phyloP scores from a whole-genome alignment of 2,329 filamentous ascomycete genomes.

The Nigrospora sphaerica region DNA sequence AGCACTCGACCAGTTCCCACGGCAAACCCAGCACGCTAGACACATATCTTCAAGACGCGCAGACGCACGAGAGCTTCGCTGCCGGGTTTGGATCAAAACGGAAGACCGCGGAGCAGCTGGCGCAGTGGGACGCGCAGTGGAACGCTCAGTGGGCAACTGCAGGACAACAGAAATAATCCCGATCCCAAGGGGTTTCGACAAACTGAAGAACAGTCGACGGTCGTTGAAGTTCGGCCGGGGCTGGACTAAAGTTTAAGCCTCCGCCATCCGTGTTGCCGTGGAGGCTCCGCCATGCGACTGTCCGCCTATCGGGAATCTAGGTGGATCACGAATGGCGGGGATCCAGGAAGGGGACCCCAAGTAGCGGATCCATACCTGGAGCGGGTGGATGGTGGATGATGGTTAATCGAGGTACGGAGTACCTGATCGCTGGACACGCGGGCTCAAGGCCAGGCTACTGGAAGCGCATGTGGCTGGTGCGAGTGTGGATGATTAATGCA shows the following conservation, averaged over 20 bases:
- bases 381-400: no score
- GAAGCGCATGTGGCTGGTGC: no score
- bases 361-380: no score
- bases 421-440: no score
- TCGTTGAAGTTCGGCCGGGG: neutral
- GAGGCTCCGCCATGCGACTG: neutral
- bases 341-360: no score
- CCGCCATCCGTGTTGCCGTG: neutral
- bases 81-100: neutral
- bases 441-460: no score
- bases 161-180: neutral
- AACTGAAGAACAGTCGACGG: neutral
- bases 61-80: neutral
- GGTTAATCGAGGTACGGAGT: no score
- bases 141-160: neutral
- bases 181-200: no score
- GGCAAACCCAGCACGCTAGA: neutral
- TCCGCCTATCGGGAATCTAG: neutral
- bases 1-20: no score
- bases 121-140: conserved; percentile 1
- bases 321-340: neutral
- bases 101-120: neutral
- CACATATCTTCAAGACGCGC: neutral
- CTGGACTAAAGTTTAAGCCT: no score
- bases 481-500: no score